phyloP scores from a whole-genome alignment of 2,329 filamentous ascomycete genomes.

The Monosporascus sp. region DNA sequence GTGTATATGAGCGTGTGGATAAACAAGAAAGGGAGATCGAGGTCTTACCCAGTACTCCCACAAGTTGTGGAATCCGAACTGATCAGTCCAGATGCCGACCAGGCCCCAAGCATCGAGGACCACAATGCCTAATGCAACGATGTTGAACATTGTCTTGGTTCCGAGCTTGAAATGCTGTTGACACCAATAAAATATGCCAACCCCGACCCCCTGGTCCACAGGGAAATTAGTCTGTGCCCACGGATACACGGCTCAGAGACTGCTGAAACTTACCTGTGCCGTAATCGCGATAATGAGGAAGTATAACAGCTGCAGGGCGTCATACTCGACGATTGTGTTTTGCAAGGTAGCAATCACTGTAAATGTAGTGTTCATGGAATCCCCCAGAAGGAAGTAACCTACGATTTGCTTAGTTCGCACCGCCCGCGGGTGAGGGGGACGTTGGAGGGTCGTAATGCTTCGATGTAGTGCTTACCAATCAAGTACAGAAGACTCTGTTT shows the following conservation, averaged over 20 bases:
- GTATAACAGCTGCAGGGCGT: conserved; percentile 60
- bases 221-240: too few relatives aligned
- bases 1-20: too few relatives aligned
- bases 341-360: conserved; percentile 63
- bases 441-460: too few relatives aligned
- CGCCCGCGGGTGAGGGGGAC: too few relatives aligned
- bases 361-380: conserved; percentile 64
- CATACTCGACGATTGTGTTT: conserved; percentile 59
- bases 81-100: conserved; percentile 40
- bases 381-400: conserved; percentile 64
- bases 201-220: conserved; percentile 57
- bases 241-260: too few relatives aligned
- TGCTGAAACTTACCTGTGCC: too few relatives aligned
- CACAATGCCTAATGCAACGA: conserved; percentile 55
- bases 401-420: too few relatives aligned
- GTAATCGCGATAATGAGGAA: conserved; percentile 61
- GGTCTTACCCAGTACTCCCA: conserved; percentile 42
- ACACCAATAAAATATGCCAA: conserved; percentile 55
- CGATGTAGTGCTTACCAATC: too few relatives aligned
- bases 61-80: conserved; percentile 38
- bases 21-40: too few relatives aligned
- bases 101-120: conserved; percentile 48
- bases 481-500: conserved; percentile 61
- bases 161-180: conserved; percentile 54
- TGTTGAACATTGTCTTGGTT: conserved; percentile 66